These are phyloP conservation scores for Calonectria leucothoes DNA, from an alignment of 2,329 filamentous ascomycete species.

Conservation along the genomic window DNA sequence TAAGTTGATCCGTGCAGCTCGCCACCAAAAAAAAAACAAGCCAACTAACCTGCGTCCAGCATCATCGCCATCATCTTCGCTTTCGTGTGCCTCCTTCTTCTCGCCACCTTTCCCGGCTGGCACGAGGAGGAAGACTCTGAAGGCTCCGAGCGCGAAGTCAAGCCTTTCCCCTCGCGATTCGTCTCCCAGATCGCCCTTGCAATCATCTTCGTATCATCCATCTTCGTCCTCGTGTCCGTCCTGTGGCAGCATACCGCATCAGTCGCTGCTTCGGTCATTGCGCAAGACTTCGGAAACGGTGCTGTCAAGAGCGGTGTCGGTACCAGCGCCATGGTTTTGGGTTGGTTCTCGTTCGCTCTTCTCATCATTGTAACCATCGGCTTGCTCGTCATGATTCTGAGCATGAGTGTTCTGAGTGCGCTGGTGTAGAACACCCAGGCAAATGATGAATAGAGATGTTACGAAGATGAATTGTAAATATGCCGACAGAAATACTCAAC, in stretches of 20 bases:
- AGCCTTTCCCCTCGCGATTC: conserved; percentile 90
- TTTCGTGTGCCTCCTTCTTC: conserved; percentile 93
- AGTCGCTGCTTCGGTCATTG: conserved; percentile 92
- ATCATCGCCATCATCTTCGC: conserved; percentile 98
- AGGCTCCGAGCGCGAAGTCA: conserved; percentile 89
- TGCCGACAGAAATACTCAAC: conserved; percentile 28
- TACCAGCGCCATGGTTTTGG: conserved; percentile 95
- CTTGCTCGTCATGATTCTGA: conserved; percentile 94
- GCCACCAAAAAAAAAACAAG: too few species aligned
- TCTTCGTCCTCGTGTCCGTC: conserved; percentile 79
- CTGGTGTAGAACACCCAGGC: conserved; percentile 50
- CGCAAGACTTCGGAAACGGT: conserved; percentile 92
- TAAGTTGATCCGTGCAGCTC: conserved; percentile 60
- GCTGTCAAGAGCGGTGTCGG: conserved; percentile 88
- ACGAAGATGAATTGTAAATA: conserved; percentile 37
- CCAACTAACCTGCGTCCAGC: conserved; percentile 55
- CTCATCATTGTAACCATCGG: conserved; percentile 97
- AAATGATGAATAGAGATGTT: conserved; percentile 16
- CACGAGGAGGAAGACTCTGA: conserved; percentile 87
- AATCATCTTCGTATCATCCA: conserved; percentile 84
- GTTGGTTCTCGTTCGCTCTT: conserved; percentile 95
- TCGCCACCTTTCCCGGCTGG: conserved; percentile 98
- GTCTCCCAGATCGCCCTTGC: conserved; percentile 94
- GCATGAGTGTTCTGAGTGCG: conserved; percentile 82
- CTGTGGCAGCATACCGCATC: conserved; percentile 96